Evolutionary conservation across 495 filamentous ascomycete species (phyloP), one percentile per base, ranked within the genome.

Genomic region (Podospora sp.): DNA sequence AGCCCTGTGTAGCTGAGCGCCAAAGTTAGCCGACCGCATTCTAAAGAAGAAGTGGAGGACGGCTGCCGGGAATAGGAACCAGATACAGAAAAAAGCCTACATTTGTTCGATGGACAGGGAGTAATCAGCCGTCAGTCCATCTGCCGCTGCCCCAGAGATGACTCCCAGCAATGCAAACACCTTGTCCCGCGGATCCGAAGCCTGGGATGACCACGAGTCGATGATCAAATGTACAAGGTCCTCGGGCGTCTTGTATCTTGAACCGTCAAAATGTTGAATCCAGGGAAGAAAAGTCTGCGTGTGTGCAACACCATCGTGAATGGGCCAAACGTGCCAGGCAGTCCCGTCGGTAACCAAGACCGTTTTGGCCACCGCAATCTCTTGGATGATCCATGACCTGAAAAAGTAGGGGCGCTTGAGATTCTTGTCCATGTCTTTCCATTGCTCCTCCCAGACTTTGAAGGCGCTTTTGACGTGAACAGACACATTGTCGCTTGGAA

Each of bases 181-280:
- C 27, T 76, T 77, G 56, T 77, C 75, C 11, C 73, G 58, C 2
- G 71, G 75, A 49, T 75, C 72, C 8, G 68, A 66, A 3, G 69
- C 60, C 68, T 68, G 62, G 11, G 68, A 66, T 40, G 51, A 64
- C 66, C 67, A 74, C 12, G 66, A 66, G 35, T 71, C 70, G 46
- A 70, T 68, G 8, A 72, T 60, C 61, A 74, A 55, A 58, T 69
- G 46, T n/a, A 65, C 49, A 16, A 70, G 58, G 29, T 74, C 50
- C 5, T 58, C 62, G 11, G 66, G 51, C 18, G 63, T 62, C 58
- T 68, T 72, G 68, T 68, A 72, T 27, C 52, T 68, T 50, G 21
- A 46, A 8, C 24, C 68, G 24, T 66, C 46, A 6, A 68, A 70
- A 24, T 66, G 58, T 16, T 29, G 52, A 60, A 67, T 69, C 67